Base-by-base conservation (phyloP, 129 eudicot species). In the Lonicera japonica region DNA sequence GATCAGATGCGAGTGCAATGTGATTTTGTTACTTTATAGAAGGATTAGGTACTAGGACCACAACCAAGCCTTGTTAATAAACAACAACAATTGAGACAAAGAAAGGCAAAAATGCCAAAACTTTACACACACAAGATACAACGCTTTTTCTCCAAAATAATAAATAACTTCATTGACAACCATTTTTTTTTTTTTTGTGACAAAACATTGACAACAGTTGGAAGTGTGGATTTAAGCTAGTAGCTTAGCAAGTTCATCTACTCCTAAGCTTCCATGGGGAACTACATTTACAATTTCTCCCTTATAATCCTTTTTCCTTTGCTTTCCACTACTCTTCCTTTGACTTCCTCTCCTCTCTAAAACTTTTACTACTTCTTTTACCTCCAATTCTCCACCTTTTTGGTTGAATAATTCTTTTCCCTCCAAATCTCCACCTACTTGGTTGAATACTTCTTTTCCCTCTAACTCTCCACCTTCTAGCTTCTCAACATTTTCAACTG, bases 231-330 rank as follows among this genome's bases (percentile, higher is more conserved):
- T 29, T 73, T 65, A 81, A 55, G 82, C 81, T 47, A 90, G 62
- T 63, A 91, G 77, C 64, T 91, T 87, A 20, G 96, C 98, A 58
- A 91, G 82, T 66, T 91, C 96, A 53, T 91, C 96, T 22, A 90
- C 94, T 73, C 85, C 60, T 38, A 91, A 67, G 56, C 74, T 84
- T 52, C 86, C 79, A 54, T 70, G 75, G 14, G 90, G 95, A 66
- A 75, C 90, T 47, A 82, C 70, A 68, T 72, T 73, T n/a, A 80
- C 69, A 58, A 67, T 70, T 73, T 77, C 89, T 9, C 22, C 89
- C 73, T 57, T 68, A 4, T 53, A 52, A 48, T 69, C 82, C 71
- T 78, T 73, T 70, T 63, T 58, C 38, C 58, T 80, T 11, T 60
- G 63, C 20, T 56, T 78, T 70, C 70, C 80, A 21, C 75, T 24